Percentiles rank a stretch among this genome's conserved stretches.
Evolutionary conservation across 768 basidiomycete genomes (phyloP).

Genomic region (Kwoniella shandongensis): DNA sequence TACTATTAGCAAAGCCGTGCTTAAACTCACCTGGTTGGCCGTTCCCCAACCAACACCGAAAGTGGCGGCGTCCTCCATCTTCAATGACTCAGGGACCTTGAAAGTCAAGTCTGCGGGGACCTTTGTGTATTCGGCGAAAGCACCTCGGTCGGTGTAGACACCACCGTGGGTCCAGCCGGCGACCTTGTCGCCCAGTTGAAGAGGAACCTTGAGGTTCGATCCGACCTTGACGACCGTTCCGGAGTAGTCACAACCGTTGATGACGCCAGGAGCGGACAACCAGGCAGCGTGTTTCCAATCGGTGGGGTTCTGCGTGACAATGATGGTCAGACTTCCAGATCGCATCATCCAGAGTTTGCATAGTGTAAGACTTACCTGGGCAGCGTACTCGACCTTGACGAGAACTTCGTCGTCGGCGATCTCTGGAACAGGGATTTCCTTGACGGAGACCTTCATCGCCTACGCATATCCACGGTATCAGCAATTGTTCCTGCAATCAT

Average conservation of each 20-base stretch:
- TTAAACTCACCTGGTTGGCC: constrained; percentile 30
- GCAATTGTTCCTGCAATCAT: neutral
- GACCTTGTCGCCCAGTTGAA: constrained; percentile 34
- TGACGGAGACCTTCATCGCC: constrained; percentile 18
- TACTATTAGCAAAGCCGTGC: neutral
- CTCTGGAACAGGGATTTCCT: constrained; percentile 26
- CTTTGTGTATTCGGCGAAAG: constrained; percentile 36
- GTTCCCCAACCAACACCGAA: constrained; percentile 41
- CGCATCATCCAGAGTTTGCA: no score
- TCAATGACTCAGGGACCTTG: constrained; percentile 32
- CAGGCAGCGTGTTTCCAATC: constrained; percentile 36
- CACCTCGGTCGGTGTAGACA: constrained; percentile 27
- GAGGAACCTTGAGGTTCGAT: constrained; percentile 1
- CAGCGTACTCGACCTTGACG: constrained; percentile 42
- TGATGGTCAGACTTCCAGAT: neutral
- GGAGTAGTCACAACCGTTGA: constrained; percentile 41
- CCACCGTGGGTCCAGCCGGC: constrained; percentile 42
- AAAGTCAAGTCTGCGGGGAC: constrained; percentile 25
- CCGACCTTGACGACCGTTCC: constrained; percentile 36
- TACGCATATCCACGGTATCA: neutral
- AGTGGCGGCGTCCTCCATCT: constrained; percentile 26
- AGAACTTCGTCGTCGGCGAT: constrained; percentile 36
- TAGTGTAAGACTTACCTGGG: constrained; percentile 26
- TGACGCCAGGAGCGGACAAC: constrained; percentile 17
- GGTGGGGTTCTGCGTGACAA: constrained; percentile 22